Evolutionary conservation across 1,284 basidiomycete species (phyloP), one percentile per base, ranked within the genome.

Genomic region (Blastosporella zonata): DNA sequence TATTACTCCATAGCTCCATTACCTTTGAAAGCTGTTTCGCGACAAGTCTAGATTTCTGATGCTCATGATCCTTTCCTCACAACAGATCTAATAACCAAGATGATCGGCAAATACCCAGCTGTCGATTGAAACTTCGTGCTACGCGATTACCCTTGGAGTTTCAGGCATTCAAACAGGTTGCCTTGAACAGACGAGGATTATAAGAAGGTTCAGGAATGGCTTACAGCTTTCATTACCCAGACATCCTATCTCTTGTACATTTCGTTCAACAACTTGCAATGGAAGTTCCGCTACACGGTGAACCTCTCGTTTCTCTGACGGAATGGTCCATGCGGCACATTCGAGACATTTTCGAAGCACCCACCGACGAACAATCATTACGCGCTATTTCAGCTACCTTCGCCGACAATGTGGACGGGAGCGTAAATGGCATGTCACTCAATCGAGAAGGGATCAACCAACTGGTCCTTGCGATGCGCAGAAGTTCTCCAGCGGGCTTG

Each of bases 311-410:
- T 47, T 71, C 73, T 12, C 66, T 81, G 52, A 68, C 73, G 29
- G 65, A 74, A n/a, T 82, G 78, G 79, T 81, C 78, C 2, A 57
- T 65, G 29, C 63, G 69, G 48, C 78, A 78, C 58, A 80, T 81
- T 49, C 64, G 63, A 31, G 62, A 63, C 29, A 67, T 82, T 43
- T 82, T 82, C 59, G 78, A 81, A 60, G 74, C 77, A 3, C 59
- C 66, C 29, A 71, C 63, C 17, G 72, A 77, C 50, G 67, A 69
- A 23, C 70, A 72, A 27, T 68, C 71, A 15, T 58, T 74, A 8
- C 63, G 61, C 27, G 77, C 78, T 34, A 66, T 81, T 38, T 65
- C 68, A 28, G 59, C 65, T 2, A 80, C 79, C 1, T 81, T 82
- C 59, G 60, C 74, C 0, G 63, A 66, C 31, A 58, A 65, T 28